Evolutionary conservation across 2,329 filamentous ascomycete species (phyloP).

Genomic region (Paracamarosporium sp.): DNA sequence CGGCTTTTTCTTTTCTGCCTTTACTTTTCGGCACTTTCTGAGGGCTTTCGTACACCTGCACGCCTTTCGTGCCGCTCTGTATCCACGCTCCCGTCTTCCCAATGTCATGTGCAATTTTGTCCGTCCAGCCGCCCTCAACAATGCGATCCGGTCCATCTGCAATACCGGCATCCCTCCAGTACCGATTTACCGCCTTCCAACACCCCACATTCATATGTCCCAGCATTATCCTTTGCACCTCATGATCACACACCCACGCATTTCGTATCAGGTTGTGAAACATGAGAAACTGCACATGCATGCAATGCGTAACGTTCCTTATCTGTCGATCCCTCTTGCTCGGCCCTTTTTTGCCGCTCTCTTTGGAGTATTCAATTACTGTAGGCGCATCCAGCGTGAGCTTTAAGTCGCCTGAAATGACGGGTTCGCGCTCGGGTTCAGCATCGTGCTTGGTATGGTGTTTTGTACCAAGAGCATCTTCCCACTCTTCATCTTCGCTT

Average conservation of each 20-base stretch:
- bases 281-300: conserved; percentile 86
- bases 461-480: conserved; percentile 45
- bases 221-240: conserved; percentile 41
- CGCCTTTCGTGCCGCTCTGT: conserved; percentile 50
- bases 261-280: conserved; percentile 82
- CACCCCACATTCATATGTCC: conserved; percentile 36
- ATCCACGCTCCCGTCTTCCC: conserved; percentile 42
- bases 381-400: conserved; percentile 64
- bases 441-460: conserved; percentile 40
- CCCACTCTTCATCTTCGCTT: conserved; percentile 50
- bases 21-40: conserved; percentile 23
- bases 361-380: conserved; percentile 37
- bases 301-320: conserved; percentile 78
- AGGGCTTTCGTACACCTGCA: conserved; percentile 35
- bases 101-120: conserved; percentile 72
- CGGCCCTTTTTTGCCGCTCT: conserved; percentile 79
- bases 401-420: conserved; percentile 72
- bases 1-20: conserved; percentile 12
- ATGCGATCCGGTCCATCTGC: conserved; percentile 82
- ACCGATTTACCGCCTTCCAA: conserved; percentile 44
- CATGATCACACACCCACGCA: conserved; percentile 43
- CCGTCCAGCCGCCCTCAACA: conserved; percentile 63
- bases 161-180: conserved; percentile 77
- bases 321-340: conserved; percentile 84
- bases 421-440: conserved; percentile 50